phyloP scores from a whole-genome alignment of 257 asterid species.

The Agastache rugosa region DNA sequence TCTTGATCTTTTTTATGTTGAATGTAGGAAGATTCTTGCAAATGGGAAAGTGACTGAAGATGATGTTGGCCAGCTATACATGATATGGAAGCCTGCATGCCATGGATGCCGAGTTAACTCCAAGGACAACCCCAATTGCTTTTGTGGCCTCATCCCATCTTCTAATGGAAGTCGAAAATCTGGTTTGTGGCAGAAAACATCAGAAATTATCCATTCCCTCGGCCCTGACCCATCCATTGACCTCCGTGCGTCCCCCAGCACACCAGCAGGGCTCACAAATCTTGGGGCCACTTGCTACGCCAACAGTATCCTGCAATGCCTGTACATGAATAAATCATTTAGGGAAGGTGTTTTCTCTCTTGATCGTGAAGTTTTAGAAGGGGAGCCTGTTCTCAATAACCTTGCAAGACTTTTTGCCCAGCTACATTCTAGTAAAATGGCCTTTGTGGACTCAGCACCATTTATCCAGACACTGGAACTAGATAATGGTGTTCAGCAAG shows the following conservation, averaged over 20 bases:
- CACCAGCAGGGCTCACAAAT: constrained; percentile 98
- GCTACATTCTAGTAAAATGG: constrained; percentile 87
- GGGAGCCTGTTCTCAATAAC: constrained; percentile 79
- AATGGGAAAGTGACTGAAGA: constrained; percentile 68
- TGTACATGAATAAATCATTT: constrained; percentile 86
- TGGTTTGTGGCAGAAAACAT: constrained; percentile 92
- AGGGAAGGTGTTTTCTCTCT: constrained; percentile 90
- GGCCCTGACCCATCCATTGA: constrained; percentile 84
- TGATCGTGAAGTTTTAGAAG: constrained; percentile 72
- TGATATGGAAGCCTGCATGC: constrained; percentile 85
- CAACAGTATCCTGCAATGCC: constrained; percentile 91
- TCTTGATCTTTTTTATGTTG: constrained; percentile 33
- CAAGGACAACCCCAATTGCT: constrained; percentile 98
- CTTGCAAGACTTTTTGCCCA: constrained; percentile 85
- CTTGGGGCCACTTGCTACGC: constrained; percentile 99
- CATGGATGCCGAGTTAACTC: constrained; percentile 94
- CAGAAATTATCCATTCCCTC: constrained; percentile 78
- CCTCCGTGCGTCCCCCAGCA: constrained; percentile 70
- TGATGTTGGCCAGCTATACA: constrained; percentile 78
- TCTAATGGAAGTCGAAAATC: constrained; percentile 85
- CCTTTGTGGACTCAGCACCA: constrained; percentile 97
- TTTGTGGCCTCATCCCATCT: constrained; percentile 89
- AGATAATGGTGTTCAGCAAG: constrained; percentile 98
- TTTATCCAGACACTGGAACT: constrained; percentile 89
- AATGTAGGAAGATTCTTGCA: constrained; percentile 70